A percentile compares a stretch with the other conserved stretches of the same genome.
Conservation (phyloP, 176 grass and related monocot species). For the Musa acuminata region DNA sequence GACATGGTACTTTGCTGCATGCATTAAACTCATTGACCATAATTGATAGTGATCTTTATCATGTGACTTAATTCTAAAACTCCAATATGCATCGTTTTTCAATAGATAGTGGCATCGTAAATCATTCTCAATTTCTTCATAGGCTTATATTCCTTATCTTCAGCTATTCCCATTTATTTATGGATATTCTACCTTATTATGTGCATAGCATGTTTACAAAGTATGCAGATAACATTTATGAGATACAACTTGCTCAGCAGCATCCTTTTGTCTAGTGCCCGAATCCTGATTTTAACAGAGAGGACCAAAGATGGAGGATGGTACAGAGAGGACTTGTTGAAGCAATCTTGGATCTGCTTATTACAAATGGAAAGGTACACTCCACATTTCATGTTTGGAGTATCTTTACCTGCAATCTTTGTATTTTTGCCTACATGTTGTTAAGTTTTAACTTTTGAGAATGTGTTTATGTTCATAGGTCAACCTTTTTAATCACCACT, state of each 20-base stretch:
- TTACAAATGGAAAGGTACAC: conserved; percentile 58
- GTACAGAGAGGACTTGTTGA: conserved; percentile 66
- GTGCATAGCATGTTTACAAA: neutral
- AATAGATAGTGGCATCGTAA: no score
- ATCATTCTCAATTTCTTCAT: no score
- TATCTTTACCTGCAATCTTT: no score
- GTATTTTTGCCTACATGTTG: neutral
- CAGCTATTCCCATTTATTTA: neutral
- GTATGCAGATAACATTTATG: neutral
- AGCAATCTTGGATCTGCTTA: conserved; percentile 66
- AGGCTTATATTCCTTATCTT: no score
- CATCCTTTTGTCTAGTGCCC: conserved; percentile 46
- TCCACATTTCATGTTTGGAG: no score
- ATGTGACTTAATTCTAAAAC: no score
- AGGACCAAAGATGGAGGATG: conserved; percentile 69
- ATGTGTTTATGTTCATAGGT: neutral
- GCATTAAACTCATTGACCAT: no score
- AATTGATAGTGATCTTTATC: no score
- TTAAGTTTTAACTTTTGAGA: no score
- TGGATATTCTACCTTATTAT: neutral
- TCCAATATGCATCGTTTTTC: no score
- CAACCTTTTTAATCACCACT: neutral
- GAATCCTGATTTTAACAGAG: conserved; percentile 83
- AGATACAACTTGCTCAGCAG: neutral
- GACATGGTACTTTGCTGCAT: no score